Evolutionary conservation across 1,284 basidiomycete genomes (phyloP), one percentile per base, ranked within the genome.

Genomic region (Caloboletus firmus): DNA sequence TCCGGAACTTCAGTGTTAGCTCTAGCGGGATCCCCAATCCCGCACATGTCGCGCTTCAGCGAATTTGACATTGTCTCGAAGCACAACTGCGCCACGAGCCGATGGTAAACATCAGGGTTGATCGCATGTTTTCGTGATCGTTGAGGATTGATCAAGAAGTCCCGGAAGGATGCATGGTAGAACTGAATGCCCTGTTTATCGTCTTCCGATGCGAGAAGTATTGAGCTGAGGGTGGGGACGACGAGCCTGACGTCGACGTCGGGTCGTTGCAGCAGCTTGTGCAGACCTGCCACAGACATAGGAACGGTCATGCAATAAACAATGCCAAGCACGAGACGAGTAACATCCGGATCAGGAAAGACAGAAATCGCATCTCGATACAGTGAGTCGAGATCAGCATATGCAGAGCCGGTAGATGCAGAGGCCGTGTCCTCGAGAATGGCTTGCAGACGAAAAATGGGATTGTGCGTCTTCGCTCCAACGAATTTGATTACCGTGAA

Each of bases 21-120:
- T 8, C 17, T 34, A 15, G 32, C 32, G 3, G 32, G 32, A 15
- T 34, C 32, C 15, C 42, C 57, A 11, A 65, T 59, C 9, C 48
- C 51, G 26, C 63, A 65, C 45, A 67, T 64, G 28, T 65, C 62
- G 9, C 62, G 63, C 41, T 59, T 64, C 46, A 65, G 31, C 15
- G 55, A 55, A 31, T 12, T 32, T 24, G 18, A 36, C 26, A 63
- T 61, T 5, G 26, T 53, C 40, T 53, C 13, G 32, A 63, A 45
- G 44, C 63, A 62, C 1, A 63, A 40, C 11, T 49, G 50, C 1
- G 63, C 49, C 45, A 63, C 56, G 31, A 56, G 50, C 4, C 55
- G 39, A 53, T 63, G 63, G 24, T 63, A 60, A 0, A 28, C 47
- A 13, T 43, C 41, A 6, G 62, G 62, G 17, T 63, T 35, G 24